These are phyloP conservation scores for Pythium phragmitis DNA, from an alignment of 352 stramenopile genomes.

Conservation along the genomic window DNA sequence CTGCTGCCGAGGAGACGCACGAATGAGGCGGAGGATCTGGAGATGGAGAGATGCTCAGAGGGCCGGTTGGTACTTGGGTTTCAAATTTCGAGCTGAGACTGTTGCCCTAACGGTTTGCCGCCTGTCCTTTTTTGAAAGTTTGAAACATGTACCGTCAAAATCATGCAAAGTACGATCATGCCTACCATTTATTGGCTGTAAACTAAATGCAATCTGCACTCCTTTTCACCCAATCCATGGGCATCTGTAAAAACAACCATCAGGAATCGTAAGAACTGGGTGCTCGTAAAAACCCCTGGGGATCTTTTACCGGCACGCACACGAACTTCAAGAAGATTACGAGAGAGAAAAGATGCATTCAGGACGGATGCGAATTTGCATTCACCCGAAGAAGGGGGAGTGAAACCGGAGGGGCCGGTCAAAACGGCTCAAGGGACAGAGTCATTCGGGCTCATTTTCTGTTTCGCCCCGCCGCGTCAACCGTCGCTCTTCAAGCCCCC, in stretches of 20 bases:
- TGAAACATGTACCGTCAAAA: constrained; percentile 16
- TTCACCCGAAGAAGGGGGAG: constrained; percentile 9
- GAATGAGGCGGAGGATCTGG: neutral
- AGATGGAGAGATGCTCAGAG: neutral
- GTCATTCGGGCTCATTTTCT: constrained; percentile 13
- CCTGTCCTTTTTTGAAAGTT: constrained; percentile 25
- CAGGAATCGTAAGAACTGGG: neutral
- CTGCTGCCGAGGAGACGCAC: neutral
- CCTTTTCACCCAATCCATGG: constrained; percentile 37
- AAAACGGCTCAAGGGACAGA: neutral
- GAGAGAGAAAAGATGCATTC: constrained; percentile 17
- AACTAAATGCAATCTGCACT: neutral
- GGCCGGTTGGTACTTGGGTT: constrained; percentile 22
- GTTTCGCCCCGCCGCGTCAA: constrained; percentile 10
- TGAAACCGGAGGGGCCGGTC: neutral
- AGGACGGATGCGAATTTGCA: constrained; percentile 18
- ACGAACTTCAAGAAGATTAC: constrained; percentile 31
- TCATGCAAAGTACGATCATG: constrained; percentile 19
- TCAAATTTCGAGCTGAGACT: constrained; percentile 20
- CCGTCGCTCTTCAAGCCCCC: neutral
- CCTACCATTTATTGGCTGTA: constrained; percentile 15
- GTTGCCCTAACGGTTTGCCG: neutral
- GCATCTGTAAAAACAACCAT: constrained; percentile 6
- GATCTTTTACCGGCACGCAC: constrained; percentile 25
- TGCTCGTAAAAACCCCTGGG: constrained; percentile 10